A percentile compares a stretch with the other conserved stretches of the same genome.
These are phyloP conservation scores for Mucor circinelloides DNA, from an alignment of 371 early-diverging fungal species.

Conservation along the genomic window DNA sequence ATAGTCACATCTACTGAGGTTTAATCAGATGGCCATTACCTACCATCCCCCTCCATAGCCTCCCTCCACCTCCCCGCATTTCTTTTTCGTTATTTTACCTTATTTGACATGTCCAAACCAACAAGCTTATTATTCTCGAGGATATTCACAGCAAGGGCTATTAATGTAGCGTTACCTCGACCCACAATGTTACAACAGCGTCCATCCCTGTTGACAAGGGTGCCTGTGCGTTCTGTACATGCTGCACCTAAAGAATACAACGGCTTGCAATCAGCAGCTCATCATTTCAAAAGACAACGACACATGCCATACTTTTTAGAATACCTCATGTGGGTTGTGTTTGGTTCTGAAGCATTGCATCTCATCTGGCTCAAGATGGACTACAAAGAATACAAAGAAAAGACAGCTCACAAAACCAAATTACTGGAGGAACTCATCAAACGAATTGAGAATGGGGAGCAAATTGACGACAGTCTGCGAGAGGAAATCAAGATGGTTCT, in stretches of 20 bases:
- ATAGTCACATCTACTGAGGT: constrained; percentile 3
- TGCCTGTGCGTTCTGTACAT: constrained; percentile 18
- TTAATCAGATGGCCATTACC: neutral
- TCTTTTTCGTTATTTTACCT: neutral
- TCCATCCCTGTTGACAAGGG: constrained; percentile 1
- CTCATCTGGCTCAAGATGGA: constrained; percentile 55
- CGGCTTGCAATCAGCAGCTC: constrained; percentile 26
- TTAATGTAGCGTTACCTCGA: neutral
- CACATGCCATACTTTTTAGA: constrained; percentile 50
- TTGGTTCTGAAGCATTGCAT: constrained; percentile 55
- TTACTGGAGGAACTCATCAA: constrained; percentile 40
- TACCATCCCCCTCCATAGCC: neutral
- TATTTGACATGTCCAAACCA: neutral
- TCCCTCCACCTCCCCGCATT: neutral
- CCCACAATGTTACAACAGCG: neutral
- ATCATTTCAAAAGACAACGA: constrained; percentile 48
- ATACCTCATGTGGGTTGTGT: constrained; percentile 55
- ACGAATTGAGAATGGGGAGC: constrained; percentile 43
- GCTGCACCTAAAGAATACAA: constrained; percentile 25
- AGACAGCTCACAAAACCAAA: constrained; percentile 41
- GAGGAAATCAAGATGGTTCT: constrained; percentile 48
- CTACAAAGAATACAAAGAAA: constrained; percentile 50
- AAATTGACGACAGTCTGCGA: constrained; percentile 30
- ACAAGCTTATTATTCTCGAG: neutral
- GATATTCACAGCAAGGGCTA: neutral